Conservation (phyloP, 805 yeast species). For the Saccharomycopsis oosterbeekiorum region DNA sequence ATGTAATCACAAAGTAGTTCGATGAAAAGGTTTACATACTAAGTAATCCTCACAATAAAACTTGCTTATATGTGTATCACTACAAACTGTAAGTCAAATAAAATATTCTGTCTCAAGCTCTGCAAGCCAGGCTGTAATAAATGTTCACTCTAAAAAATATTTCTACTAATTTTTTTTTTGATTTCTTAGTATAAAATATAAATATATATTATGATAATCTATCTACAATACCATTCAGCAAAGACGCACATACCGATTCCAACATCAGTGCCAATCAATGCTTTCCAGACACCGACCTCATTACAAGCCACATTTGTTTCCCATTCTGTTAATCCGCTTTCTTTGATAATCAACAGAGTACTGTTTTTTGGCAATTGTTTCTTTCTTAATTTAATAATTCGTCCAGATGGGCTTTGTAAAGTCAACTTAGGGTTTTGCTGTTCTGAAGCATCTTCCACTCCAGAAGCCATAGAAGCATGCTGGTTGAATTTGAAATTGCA, state of each 20-base stretch:
- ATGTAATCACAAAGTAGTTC: background rate
- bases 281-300: slow-evolving; percentile 78
- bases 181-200: background rate
- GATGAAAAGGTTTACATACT: too few relatives aligned
- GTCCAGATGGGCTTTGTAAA: slow-evolving; percentile 79
- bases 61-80: too few relatives aligned
- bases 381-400: slow-evolving; percentile 49
- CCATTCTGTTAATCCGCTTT: slow-evolving; percentile 28
- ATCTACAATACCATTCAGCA: slow-evolving; percentile 74
- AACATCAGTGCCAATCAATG: slow-evolving; percentile 67
- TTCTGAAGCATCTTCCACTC: slow-evolving; percentile 27
- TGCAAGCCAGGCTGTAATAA: too few relatives aligned
- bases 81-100: too few relatives aligned
- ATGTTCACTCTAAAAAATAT: background rate
- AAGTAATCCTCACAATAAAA: too few relatives aligned
- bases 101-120: too few relatives aligned
- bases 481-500: slow-evolving; percentile 59
- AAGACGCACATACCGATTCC: slow-evolving; percentile 79
- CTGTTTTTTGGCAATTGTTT: slow-evolving; percentile 37
- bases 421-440: slow-evolving; percentile 45
- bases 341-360: background rate
- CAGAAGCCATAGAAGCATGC: slow-evolving; percentile 46
- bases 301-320: slow-evolving; percentile 48
- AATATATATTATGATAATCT: background rate
- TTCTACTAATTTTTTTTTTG: background rate